Percentiles rank a stretch among this genome's conserved stretches.
Conservation (phyloP, 1,139 yeast genomes). For the Protomyces macrosporus region DNA sequence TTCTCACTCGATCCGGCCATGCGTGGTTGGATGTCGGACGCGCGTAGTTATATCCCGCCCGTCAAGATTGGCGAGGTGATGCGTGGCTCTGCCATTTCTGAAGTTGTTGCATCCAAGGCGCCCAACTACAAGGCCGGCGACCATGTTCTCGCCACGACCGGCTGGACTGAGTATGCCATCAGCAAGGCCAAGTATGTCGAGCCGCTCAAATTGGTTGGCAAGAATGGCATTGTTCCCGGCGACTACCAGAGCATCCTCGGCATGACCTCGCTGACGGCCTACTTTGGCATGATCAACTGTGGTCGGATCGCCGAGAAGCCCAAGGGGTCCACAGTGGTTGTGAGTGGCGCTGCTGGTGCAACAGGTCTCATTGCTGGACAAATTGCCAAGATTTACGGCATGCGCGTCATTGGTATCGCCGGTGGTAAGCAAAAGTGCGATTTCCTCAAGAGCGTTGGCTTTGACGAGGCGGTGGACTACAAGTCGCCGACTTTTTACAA, state of each 20-base stretch:
- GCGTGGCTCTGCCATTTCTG: constrained; percentile 50
- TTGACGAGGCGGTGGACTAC: constrained; percentile 52
- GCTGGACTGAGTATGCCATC: constrained; percentile 46
- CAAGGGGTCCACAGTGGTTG: constrained; percentile 41
- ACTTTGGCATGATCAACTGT: constrained; percentile 47
- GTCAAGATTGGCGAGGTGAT: constrained; percentile 48
- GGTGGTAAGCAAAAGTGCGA: constrained; percentile 56
- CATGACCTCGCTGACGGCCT: constrained; percentile 59
- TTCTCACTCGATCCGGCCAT: constrained; percentile 67
- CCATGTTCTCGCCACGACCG: constrained; percentile 39
- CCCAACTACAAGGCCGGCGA: constrained; percentile 46
- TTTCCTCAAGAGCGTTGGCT: constrained; percentile 52
- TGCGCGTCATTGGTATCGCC: constrained; percentile 58
- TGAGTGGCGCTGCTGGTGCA: constrained; percentile 69
- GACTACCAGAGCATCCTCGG: constrained; percentile 48
- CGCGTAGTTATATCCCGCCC: constrained; percentile 48
- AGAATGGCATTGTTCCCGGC: constrained; percentile 34
- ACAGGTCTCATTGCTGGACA: constrained; percentile 62
- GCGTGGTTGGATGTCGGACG: constrained; percentile 54
- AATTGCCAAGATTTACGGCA: constrained; percentile 53
- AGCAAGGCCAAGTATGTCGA: constrained; percentile 33
- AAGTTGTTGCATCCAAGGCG: constrained; percentile 47
- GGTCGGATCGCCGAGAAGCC: constrained; percentile 29
- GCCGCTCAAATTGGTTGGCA: constrained; percentile 27
- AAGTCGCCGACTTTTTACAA: constrained; percentile 36